These are phyloP conservation scores for Metarhizium album DNA, from an alignment of 2,329 filamentous ascomycete species.

Conservation along the genomic window DNA sequence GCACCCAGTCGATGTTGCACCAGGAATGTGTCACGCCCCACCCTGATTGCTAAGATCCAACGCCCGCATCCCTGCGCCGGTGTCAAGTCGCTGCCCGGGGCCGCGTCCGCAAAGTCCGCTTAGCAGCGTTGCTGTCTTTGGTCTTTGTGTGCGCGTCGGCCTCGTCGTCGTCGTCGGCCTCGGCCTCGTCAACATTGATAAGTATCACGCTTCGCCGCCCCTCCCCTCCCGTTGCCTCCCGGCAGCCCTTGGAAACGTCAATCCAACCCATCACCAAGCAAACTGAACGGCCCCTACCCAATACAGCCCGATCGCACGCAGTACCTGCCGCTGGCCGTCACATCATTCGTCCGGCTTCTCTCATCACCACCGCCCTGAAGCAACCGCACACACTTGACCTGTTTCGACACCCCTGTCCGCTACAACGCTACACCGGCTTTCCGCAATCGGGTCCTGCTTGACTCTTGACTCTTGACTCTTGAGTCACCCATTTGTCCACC, in stretches of 20 bases:
- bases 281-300: background rate
- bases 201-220: conserved; percentile 5
- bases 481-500: conserved; percentile 10
- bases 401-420: conserved; percentile 15
- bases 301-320: background rate
- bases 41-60: conserved; percentile 1
- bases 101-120: conserved; percentile 23
- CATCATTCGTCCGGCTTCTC: conserved; percentile 18
- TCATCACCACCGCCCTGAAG: conserved; percentile 14
- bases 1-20: too few relatives aligned
- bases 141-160: too few relatives aligned
- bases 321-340: conserved; percentile 9
- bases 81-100: conserved; percentile 17
- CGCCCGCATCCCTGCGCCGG: conserved; percentile 9
- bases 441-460: conserved; percentile 18
- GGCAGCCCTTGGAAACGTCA: conserved; percentile 4
- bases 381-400: conserved; percentile 5
- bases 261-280: background rate
- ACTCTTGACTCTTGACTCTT: too few relatives aligned
- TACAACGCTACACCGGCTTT: conserved; percentile 7
- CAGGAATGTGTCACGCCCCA: too few relatives aligned
- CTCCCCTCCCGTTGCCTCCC: background rate
- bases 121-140: too few relatives aligned
- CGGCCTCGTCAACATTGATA: conserved; percentile 1
- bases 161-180: conserved; percentile 9